phyloP scores from a whole-genome alignment of 306 rosid genomes.

The Pterocarpus macrocarpus region DNA sequence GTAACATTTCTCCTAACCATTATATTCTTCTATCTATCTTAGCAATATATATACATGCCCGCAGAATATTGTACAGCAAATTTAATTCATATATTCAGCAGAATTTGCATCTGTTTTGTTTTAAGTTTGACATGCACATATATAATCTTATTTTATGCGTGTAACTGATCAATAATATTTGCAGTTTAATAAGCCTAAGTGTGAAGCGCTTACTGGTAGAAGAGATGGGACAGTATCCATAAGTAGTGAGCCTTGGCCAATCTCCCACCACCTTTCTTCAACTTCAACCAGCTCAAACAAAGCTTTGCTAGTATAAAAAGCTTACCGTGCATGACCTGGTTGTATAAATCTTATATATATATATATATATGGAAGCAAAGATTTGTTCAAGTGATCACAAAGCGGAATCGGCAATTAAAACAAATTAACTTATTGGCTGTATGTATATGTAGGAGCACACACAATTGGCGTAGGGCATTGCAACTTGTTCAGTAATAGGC shows the following conservation, averaged over 20 bases:
- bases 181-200: conserved; percentile 54
- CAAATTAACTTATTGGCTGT: not conserved
- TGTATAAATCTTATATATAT: conserved; percentile 40
- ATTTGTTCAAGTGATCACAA: not conserved
- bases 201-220: conserved; percentile 76
- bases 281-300: conserved; percentile 56
- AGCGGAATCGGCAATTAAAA: not conserved
- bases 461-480: conserved; percentile 68
- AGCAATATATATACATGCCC: no score
- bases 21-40: no score
- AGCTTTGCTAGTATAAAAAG: conserved; percentile 45
- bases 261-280: conserved; percentile 60
- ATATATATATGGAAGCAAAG: not conserved
- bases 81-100: not conserved
- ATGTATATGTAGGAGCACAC: conserved; percentile 56
- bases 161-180: not conserved
- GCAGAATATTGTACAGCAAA: not conserved
- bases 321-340: conserved; percentile 64
- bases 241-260: conserved; percentile 30
- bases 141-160: not conserved
- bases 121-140: not conserved
- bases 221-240: conserved; percentile 67
- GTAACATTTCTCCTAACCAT: conserved; percentile 26
- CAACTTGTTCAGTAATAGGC: conserved; percentile 54
- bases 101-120: not conserved